Conservation (phyloP, 176 grass and related monocot genomes). For the Elaeis guineensis region DNA sequence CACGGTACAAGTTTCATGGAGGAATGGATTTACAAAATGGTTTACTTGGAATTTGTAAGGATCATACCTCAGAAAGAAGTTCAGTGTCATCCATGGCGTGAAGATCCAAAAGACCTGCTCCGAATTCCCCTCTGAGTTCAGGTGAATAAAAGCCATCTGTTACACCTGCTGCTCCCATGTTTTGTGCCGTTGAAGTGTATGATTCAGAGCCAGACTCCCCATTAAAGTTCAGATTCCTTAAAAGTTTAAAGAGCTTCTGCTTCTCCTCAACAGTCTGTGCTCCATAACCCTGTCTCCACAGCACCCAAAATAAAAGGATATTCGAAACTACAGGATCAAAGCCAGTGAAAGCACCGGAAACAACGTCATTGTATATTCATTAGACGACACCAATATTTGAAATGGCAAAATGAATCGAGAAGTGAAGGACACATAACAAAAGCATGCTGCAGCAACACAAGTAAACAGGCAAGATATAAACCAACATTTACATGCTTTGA, state of each 20-base stretch:
- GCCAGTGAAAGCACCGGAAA: neutral
- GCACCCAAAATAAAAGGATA: conserved; percentile 12
- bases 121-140: conserved; percentile 15
- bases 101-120: conserved; percentile 41
- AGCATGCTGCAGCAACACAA: too few species aligned
- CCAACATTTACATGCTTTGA: too few species aligned
- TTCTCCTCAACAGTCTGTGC: conserved; percentile 20
- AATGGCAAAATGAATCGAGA: neutral
- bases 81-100: conserved; percentile 24
- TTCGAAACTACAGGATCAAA: neutral
- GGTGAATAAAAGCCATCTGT: conserved; percentile 18
- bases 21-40: too few species aligned
- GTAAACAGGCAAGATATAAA: too few species aligned
- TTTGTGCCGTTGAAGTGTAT: conserved; percentile 9
- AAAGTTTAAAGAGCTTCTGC: conserved; percentile 18
- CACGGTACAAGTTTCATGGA: too few species aligned
- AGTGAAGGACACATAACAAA: too few species aligned
- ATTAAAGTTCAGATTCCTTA: conserved; percentile 19
- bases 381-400: too few species aligned
- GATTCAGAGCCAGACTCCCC: conserved; percentile 12
- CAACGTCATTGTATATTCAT: neutral
- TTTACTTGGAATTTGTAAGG: conserved; percentile 4
- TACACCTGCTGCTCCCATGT: neutral
- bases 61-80: conserved; percentile 37
- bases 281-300: conserved; percentile 37